Conservation (phyloP, 2,329 filamentous ascomycete species). For the Diaporthe sp. region DNA sequence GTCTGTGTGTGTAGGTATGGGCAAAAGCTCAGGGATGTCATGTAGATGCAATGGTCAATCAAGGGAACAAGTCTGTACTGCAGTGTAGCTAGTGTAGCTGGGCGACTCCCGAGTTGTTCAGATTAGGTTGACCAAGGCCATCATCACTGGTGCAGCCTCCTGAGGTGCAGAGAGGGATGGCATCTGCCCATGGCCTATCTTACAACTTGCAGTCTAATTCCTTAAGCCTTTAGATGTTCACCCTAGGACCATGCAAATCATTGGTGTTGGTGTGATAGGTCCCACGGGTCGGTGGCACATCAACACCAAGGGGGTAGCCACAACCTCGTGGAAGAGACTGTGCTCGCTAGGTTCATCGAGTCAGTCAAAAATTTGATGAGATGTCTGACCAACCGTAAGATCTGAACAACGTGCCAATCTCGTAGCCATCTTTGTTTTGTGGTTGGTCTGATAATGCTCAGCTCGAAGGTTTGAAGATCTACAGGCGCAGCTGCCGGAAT, state of each 20-base stretch:
- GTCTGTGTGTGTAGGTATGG: no score
- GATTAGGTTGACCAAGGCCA: neutral
- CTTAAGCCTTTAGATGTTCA: conserved; percentile 16
- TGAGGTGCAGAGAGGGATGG: neutral
- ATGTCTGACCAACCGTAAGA: conserved; percentile 24
- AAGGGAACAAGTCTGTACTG: neutral
- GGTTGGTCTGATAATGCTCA: conserved; percentile 41
- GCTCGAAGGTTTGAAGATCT: conserved; percentile 42
- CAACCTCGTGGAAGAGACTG: conserved; percentile 66
- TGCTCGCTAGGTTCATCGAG: conserved; percentile 66
- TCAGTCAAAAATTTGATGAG: conserved; percentile 69
- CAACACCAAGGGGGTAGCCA: conserved; percentile 71
- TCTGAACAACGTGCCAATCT: conserved; percentile 26
- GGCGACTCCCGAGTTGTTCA: neutral
- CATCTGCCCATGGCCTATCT: neutral
- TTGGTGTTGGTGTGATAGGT: conserved; percentile 63
- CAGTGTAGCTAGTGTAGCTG: neutral
- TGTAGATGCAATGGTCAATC: neutral
- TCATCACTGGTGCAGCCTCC: neutral
- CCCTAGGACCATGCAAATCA: neutral
- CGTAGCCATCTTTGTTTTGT: conserved; percentile 33
- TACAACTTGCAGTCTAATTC: neutral
- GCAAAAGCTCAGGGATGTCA: neutral
- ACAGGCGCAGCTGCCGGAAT: conserved; percentile 21
- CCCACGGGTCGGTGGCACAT: conserved; percentile 60